phyloP scores from a whole-genome alignment of 148 eudicot species.

The Chenopodium quinoa region DNA sequence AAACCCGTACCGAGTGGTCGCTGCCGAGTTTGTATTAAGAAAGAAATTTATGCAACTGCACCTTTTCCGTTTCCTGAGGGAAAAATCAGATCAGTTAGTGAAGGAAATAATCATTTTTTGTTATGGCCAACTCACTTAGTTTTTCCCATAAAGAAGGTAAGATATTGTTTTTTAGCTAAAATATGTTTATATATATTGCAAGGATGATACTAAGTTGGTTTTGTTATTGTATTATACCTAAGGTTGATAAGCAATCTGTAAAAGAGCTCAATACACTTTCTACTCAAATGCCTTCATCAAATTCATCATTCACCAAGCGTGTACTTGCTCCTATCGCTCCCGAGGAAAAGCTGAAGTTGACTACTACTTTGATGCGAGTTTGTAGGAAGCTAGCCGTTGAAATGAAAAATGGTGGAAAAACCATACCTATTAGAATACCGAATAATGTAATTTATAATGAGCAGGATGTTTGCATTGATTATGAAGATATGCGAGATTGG shows the following conservation, averaged over 20 bases:
- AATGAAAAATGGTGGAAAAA: neutral
- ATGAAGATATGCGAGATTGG: neutral
- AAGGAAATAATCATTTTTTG: neutral
- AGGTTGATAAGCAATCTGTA: neutral
- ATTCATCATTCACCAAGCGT: neutral
- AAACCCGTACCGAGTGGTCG: neutral
- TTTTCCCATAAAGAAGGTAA: neutral
- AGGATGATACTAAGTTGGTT: too few relatives aligned
- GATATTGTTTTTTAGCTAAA: too few relatives aligned
- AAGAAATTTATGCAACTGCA: neutral
- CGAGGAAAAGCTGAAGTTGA: neutral
- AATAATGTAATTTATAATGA: neutral
- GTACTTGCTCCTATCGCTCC: neutral
- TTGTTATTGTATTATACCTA: neutral
- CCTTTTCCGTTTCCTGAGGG: constrained; percentile 9
- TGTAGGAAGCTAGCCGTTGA: neutral
- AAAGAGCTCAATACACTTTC: neutral
- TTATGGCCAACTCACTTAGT: constrained; percentile 4
- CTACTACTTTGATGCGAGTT: neutral
- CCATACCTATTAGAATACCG: neutral
- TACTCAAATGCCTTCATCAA: neutral
- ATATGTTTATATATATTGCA: too few relatives aligned
- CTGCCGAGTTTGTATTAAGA: neutral
- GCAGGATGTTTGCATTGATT: neutral
- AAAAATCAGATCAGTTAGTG: neutral